These are phyloP conservation scores for Phytophthora foliorum DNA, from an alignment of 352 stramenopile species.

Conservation along the genomic window DNA sequence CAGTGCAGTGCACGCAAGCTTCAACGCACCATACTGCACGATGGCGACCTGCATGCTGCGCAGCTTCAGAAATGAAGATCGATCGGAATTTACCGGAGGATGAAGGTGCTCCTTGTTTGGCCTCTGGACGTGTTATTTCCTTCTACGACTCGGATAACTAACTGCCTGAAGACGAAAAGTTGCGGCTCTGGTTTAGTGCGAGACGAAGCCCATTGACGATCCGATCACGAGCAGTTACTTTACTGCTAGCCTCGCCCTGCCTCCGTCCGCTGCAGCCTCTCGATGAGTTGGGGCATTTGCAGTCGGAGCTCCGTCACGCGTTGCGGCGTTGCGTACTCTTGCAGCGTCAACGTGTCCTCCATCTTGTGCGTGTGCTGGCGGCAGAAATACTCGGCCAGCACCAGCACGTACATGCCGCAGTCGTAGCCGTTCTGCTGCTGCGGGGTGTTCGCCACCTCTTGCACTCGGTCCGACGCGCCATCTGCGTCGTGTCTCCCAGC, in stretches of 20 bases:
- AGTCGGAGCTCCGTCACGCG: slow-evolving; percentile 57
- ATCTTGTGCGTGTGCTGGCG: slow-evolving; percentile 29
- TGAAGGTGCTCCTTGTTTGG: neutral
- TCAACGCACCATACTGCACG: slow-evolving; percentile 78
- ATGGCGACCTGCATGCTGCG: slow-evolving; percentile 71
- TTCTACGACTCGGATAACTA: too few species aligned
- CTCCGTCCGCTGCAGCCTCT: slow-evolving; percentile 30
- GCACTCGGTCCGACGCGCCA: slow-evolving; percentile 23
- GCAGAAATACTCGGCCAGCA: slow-evolving; percentile 72
- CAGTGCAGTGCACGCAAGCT: neutral
- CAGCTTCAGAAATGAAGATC: neutral
- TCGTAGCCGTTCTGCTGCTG: slow-evolving; percentile 87
- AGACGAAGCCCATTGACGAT: too few species aligned
- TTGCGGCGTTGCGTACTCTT: slow-evolving; percentile 58
- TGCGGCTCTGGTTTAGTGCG: too few species aligned
- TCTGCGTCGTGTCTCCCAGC: slow-evolving; percentile 17
- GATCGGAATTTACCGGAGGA: neutral
- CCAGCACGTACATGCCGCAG: slow-evolving; percentile 84
- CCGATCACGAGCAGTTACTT: neutral
- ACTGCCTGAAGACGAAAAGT: too few species aligned
- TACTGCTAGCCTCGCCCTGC: slow-evolving; percentile 1
- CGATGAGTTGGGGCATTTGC: slow-evolving; percentile 58
- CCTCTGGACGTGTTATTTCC: too few species aligned
- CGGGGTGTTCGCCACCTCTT: slow-evolving; percentile 49
- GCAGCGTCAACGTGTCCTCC: slow-evolving; percentile 21